These are phyloP conservation scores for Rosa persica DNA, from an alignment of 306 rosid species.

Conservation along the genomic window DNA sequence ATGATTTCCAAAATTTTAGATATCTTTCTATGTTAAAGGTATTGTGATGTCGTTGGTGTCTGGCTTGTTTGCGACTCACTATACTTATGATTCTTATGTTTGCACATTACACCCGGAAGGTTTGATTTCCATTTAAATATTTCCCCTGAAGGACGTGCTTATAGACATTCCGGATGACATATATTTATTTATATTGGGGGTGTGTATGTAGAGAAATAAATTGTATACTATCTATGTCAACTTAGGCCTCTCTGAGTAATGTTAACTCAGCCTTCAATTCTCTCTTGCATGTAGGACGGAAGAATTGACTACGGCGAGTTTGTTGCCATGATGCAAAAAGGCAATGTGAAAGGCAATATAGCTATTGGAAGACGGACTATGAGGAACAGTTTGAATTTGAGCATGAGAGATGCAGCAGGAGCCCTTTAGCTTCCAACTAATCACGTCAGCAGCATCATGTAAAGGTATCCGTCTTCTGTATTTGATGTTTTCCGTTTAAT, in stretches of 20 bases:
- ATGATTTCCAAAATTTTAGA: conserved; percentile 1
- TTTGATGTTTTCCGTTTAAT: not conserved
- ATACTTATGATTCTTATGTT: not conserved
- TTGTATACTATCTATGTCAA: not conserved
- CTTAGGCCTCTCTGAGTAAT: conserved; percentile 8
- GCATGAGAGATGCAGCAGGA: conserved; percentile 88
- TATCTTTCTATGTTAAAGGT: not conserved
- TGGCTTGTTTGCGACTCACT: not conserved
- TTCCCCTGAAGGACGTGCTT: not conserved
- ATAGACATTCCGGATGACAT: not conserved
- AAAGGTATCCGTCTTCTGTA: conserved; percentile 40
- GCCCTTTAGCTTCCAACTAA: conserved; percentile 49
- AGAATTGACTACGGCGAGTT: conserved; percentile 91
- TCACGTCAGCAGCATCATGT: conserved; percentile 27
- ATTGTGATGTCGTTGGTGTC: not conserved
- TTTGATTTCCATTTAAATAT: conserved; percentile 2
- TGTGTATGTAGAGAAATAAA: not conserved
- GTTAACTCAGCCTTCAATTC: conserved; percentile 22
- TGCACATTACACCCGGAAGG: not conserved
- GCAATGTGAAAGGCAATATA: conserved; percentile 80
- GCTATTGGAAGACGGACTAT: conserved; percentile 91
- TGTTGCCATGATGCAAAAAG: conserved; percentile 97
- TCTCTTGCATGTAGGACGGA: conserved; percentile 64
- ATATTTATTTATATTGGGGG: not conserved
- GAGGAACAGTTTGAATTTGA: conserved; percentile 86